Evolutionary conservation across 192 early-diverging fungal genomes (phyloP), one percentile per base, ranked within the genome.

Genomic region (Lunasporangiospora selenospora): DNA sequence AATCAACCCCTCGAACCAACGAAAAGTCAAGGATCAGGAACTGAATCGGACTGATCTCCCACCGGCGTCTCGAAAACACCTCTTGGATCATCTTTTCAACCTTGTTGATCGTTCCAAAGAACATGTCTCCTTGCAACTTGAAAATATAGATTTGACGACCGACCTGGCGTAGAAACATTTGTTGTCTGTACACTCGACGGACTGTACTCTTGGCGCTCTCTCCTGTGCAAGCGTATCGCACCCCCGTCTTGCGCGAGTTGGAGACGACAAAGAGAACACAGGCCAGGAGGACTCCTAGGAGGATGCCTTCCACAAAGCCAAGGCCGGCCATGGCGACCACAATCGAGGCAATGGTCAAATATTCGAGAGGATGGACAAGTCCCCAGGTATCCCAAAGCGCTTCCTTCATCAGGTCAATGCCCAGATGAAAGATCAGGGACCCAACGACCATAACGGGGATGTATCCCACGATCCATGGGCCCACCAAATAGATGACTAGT

Each of bases 401-500:
- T 65, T 98, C 96, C 46, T 93, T 94, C 31, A 98, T 53, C 27
- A 99, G 81, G 61, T 99, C 98, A 52, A 98, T 75, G 3, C 95
- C 98, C 29, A 99, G 80, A 60, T 97, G 95, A 78, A 99, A 98
- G 51, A 99, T 99, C 9, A 98, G 80, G 27, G 92, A 88, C 15
- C 95, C 96, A 11, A 99, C 94, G 12, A 98, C 90, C 81, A 98
- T 91, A 2, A 92, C 89, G 5, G 97, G 97, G 21, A 99, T 95
- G 66, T 90, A 96, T 3, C 89, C 88, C 27, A 98, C 92, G 15
- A 99, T 88, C 58, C 89, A 81, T 3, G 90, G 90, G 0, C 97
- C 97, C 0, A 86, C 80, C 5, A 98, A 67, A 80, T 93, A 93
- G 32, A 98, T 67, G 26, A 84, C 80, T 0, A 87, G 59, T 0